phyloP scores from a whole-genome alignment of 306 rosid species.

The Rubus idaeus region DNA sequence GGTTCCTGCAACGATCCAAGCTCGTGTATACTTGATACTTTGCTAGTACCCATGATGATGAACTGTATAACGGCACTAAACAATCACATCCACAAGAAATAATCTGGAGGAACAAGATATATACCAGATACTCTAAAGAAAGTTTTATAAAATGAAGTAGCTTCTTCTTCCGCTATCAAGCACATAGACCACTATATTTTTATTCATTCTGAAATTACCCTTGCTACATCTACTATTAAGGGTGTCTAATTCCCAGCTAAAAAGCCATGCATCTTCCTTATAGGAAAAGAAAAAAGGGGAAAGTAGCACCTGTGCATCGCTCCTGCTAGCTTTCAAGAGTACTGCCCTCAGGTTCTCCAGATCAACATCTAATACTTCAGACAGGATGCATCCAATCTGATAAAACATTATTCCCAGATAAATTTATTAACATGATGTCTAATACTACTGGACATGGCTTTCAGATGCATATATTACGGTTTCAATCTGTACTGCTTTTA shows the following conservation, averaged over 20 bases:
- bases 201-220: slow-evolving; percentile 4
- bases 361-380: slow-evolving; percentile 52
- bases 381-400: slow-evolving; percentile 75
- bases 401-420: slow-evolving; percentile 9
- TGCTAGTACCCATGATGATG: slow-evolving; percentile 47
- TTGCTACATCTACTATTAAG: slow-evolving; percentile 9
- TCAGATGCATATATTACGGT: neutral
- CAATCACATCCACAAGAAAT: slow-evolving; percentile 30
- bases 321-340: slow-evolving; percentile 40
- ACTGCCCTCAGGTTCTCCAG: slow-evolving; percentile 44
- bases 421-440: neutral
- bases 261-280: slow-evolving; percentile 16
- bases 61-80: slow-evolving; percentile 52
- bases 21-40: slow-evolving; percentile 33
- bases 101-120: slow-evolving; percentile 8
- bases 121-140: slow-evolving; percentile 4
- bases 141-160: slow-evolving; percentile 17
- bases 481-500: neutral
- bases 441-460: neutral
- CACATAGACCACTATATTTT: neutral
- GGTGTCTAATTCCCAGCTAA: neutral
- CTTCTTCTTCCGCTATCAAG: slow-evolving; percentile 16
- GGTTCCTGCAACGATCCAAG: slow-evolving; percentile 50
- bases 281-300: neutral
- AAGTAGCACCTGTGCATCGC: slow-evolving; percentile 58